Evolutionary conservation across 257 asterid genomes (phyloP), one percentile per base, ranked within the genome.

Genomic region (Pogostemon cablin): DNA sequence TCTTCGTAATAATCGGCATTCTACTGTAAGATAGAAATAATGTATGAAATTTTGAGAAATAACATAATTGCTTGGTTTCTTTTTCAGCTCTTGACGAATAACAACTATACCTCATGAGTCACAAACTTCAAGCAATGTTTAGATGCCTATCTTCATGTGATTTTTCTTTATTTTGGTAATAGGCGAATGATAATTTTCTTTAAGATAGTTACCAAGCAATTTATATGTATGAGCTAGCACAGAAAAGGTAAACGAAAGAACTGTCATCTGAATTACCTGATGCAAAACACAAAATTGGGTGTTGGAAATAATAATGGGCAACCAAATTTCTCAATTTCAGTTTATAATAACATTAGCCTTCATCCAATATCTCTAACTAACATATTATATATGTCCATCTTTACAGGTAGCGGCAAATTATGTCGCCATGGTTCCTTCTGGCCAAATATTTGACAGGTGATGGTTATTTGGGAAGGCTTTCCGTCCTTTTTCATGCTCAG

Each of bases 361-460:
- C 48, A 69, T 40, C 62, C 39, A 58, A 68, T 37, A 11, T 56
- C 61, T 48, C 69, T 67, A 80, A 66, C 32, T 65, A 48, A 49
- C n/a, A 5, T 68, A 60, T 34, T n/a, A 17, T 37, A 17, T 37
- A n/a, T 17, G 15, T 55, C 59, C 62, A 11, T 72, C 32, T 67
- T 63, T 63, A 78, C 86, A 93, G 99, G 99, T 91, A 42, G 96
- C 98, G 52, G 98, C 99, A 60, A 93, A 93, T 82, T 91, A 82
- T 52, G 93, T 93, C 72, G 99, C 96, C 71, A 93, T 93, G 98
- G 91, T 93, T 76, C 99, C 97, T 62, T 86, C 98, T 0, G 98
- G 99, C 67, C 99, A 93, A 87, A 81, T 93, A 79, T 93, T 93
- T 77, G 98, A 93, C 82, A 93, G 99, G 99, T 91, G 62, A 73